phyloP scores from a whole-genome alignment of 2,329 filamentous ascomycete genomes.

The Shiraia bambusicola region DNA sequence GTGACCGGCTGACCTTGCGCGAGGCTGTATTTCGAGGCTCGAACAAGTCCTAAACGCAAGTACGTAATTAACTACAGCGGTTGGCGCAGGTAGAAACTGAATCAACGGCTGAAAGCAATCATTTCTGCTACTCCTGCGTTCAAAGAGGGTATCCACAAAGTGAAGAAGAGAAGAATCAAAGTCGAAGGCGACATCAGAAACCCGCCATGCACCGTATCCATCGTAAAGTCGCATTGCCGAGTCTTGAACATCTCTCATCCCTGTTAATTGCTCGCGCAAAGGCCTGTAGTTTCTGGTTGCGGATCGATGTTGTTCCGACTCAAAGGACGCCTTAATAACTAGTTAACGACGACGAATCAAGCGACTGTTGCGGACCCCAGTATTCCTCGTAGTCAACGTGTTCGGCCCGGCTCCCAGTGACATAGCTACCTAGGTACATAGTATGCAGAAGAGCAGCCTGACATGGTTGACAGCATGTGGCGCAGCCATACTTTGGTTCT shows the following conservation, averaged over 20 bases:
- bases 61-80: slow-evolving; percentile 5
- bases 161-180: background rate
- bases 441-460: no score
- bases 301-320: slow-evolving; percentile 16
- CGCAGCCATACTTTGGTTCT: no score
- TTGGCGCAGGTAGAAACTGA: slow-evolving; percentile 5
- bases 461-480: no score
- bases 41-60: background rate
- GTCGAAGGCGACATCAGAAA: slow-evolving; percentile 5
- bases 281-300: slow-evolving; percentile 6
- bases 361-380: background rate
- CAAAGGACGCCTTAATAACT: background rate
- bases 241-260: slow-evolving; percentile 12
- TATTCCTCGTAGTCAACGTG: no score
- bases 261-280: slow-evolving; percentile 16
- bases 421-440: background rate
- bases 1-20: slow-evolving; percentile 15
- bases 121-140: slow-evolving; percentile 5
- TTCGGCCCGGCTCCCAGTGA: slow-evolving; percentile 7
- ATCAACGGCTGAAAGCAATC: slow-evolving; percentile 1
- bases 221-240: slow-evolving; percentile 9
- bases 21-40: slow-evolving; percentile 1
- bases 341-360: slow-evolving; percentile 9
- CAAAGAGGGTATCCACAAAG: slow-evolving; percentile 3
- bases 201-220: slow-evolving; percentile 12